Conservation (phyloP, 306 rosid genomes). For the Pachyrhizus erosus region DNA sequence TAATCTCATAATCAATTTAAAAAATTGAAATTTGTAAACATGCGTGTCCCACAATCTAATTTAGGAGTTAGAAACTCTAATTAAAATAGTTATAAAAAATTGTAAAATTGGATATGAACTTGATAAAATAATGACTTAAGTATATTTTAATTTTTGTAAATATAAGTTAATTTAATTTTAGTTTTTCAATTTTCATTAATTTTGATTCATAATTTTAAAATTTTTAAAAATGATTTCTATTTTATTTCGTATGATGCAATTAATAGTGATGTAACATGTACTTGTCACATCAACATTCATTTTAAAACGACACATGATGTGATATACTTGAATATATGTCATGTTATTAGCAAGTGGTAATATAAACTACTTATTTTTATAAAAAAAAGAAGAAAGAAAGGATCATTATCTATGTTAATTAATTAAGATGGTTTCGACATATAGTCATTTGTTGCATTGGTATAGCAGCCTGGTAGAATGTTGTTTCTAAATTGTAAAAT, state of each 20-base stretch:
- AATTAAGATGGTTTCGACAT: no score
- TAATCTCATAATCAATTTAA: no score
- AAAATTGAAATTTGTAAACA: no score
- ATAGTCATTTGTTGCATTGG: background rate
- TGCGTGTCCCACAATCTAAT: no score
- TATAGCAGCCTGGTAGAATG: background rate
- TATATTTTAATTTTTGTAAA: background rate
- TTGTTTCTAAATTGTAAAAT: background rate
- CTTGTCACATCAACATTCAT: background rate
- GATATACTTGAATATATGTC: background rate
- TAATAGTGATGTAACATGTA: background rate
- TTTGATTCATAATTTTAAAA: background rate
- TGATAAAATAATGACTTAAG: background rate
- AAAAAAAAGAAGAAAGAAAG: background rate
- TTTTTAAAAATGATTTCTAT: background rate
- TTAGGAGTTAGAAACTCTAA: no score
- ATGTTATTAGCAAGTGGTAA: background rate
- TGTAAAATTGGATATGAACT: background rate
- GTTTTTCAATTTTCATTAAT: background rate
- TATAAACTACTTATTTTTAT: background rate
- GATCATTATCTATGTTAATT: background rate
- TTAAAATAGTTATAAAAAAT: background rate
- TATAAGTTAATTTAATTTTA: background rate
- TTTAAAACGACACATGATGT: background rate
- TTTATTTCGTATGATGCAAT: no score